Base-by-base conservation (phyloP, 2,329 filamentous ascomycete genomes). In the Xylariaceae sp. region DNA sequence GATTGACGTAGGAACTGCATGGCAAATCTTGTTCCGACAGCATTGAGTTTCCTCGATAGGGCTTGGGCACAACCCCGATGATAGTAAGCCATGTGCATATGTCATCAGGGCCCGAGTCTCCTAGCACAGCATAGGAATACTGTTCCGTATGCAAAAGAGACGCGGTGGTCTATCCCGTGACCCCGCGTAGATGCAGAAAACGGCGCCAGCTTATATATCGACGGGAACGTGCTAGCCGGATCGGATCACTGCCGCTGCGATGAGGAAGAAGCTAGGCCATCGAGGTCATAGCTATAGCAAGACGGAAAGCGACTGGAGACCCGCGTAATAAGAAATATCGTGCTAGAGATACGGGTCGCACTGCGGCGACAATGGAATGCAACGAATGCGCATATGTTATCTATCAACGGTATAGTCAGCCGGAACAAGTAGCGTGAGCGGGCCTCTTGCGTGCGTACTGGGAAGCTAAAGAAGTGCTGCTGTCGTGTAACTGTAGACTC, bases 401-500 rank as follows among this genome's bases (percentile, higher is more conserved):
- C 44, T 40, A 40, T 50, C 23, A 21, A 44, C 20, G 29, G 32
- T 47, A 48, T 44, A 37, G 49, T 44, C 37, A 44, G 47, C 50
- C 20, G 42, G 44, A 48, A 50, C 47, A n/a, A n/a, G n/a, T 23
- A 23, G 50, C 10, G 37, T 51, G 32, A 53, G 48, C 41, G 42
- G 40, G 48, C 45, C 49, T 48, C 44, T 57, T 3, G 42, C 18
- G 23, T 51, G 46, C 46, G 48, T 56, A 18, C 43, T 19, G 40
- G 40, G 44, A 21, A 48, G 44, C 54, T 41, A 56, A 47, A 49
- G 42, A 20, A 52, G 14, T 37, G 44, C 51, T 46, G 44, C 51
- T 46, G 44, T 46, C 41, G 65, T 66, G 60, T 48, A 44, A 64
- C 65, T 19, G 52, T 57, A 50, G 55, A 58, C 60, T 59, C 18